These are phyloP conservation scores for Skeletonema costatum DNA, from an alignment of 108 stramenopile genomes.

Conservation along the genomic window DNA sequence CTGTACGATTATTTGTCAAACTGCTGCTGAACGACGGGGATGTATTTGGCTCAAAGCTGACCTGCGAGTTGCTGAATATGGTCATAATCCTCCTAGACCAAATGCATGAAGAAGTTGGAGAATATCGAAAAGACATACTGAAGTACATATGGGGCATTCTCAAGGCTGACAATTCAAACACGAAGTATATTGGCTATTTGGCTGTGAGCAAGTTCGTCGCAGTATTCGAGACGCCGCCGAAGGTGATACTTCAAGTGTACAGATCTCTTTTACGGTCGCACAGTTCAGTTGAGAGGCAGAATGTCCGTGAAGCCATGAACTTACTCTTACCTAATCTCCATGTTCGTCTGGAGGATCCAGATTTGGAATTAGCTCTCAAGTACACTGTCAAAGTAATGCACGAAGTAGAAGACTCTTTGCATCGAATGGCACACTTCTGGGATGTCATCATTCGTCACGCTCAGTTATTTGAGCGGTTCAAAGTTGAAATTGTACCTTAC, in stretches of 20 bases:
- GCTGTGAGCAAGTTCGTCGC: slow-evolving; percentile 84
- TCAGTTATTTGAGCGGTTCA: slow-evolving; percentile 61
- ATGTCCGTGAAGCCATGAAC: slow-evolving; percentile 79
- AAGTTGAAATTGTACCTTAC: slow-evolving; percentile 71
- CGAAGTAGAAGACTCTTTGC: slow-evolving; percentile 90
- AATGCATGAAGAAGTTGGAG: slow-evolving; percentile 54
- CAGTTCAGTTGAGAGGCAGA: slow-evolving; percentile 81
- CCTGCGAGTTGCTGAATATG: slow-evolving; percentile 89
- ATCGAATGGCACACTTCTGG: slow-evolving; percentile 93
- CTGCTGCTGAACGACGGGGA: background rate
- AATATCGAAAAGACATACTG: slow-evolving; percentile 78
- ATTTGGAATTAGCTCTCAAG: slow-evolving; percentile 74
- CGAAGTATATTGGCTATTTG: slow-evolving; percentile 93
- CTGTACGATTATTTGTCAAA: slow-evolving; percentile 3
- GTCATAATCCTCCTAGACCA: slow-evolving; percentile 81
- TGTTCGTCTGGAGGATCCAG: slow-evolving; percentile 52
- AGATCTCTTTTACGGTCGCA: slow-evolving; percentile 77
- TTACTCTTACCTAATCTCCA: slow-evolving; percentile 85
- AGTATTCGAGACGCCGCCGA: slow-evolving; percentile 81
- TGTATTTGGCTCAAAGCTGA: slow-evolving; percentile 60
- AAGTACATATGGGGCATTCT: slow-evolving; percentile 90
- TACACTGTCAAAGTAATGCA: slow-evolving; percentile 87
- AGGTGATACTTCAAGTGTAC: slow-evolving; percentile 90
- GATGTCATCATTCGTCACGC: slow-evolving; percentile 79
- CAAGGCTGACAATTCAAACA: slow-evolving; percentile 80